Conservation (phyloP, 2,329 filamentous ascomycete species). For the Cordyceps tenuipes region DNA sequence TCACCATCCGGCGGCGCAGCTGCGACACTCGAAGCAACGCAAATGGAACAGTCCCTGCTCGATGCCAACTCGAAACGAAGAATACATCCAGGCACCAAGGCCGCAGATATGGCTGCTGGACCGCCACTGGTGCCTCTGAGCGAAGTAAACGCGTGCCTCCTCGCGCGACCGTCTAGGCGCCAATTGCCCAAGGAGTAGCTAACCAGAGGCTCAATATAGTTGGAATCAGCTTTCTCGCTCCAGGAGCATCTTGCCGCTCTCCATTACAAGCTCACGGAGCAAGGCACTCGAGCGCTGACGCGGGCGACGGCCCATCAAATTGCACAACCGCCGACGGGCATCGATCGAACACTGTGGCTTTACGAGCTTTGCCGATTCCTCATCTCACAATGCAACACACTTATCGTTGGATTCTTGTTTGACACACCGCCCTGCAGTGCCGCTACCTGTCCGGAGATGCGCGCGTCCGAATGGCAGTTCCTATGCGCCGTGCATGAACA, state of each 20-base stretch:
- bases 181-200: not conserved
- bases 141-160: constrained; percentile 50
- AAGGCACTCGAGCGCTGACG: constrained; percentile 62
- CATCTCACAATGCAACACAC: constrained; percentile 84
- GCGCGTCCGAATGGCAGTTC: constrained; percentile 97
- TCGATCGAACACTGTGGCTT: constrained; percentile 86
- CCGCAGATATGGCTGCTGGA: constrained; percentile 86
- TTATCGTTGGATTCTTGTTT: constrained; percentile 88
- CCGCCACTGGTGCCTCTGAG: constrained; percentile 79
- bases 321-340: constrained; percentile 68
- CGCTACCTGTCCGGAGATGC: constrained; percentile 92
- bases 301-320: constrained; percentile 68
- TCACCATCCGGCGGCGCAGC: constrained; percentile 57
- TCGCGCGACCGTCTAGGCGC: not conserved
- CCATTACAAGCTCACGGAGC: constrained; percentile 69
- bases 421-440: constrained; percentile 84
- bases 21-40: constrained; percentile 49
- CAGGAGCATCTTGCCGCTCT: constrained; percentile 95
- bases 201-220: constrained; percentile 41
- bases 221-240: constrained; percentile 93
- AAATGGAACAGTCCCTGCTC: constrained; percentile 54
- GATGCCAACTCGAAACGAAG: constrained; percentile 71
- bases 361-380: constrained; percentile 97
- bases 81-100: constrained; percentile 85
- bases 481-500: constrained; percentile 95